Conservation (phyloP, 805 yeast genomes). For the Lipomyces mesembrius region DNA sequence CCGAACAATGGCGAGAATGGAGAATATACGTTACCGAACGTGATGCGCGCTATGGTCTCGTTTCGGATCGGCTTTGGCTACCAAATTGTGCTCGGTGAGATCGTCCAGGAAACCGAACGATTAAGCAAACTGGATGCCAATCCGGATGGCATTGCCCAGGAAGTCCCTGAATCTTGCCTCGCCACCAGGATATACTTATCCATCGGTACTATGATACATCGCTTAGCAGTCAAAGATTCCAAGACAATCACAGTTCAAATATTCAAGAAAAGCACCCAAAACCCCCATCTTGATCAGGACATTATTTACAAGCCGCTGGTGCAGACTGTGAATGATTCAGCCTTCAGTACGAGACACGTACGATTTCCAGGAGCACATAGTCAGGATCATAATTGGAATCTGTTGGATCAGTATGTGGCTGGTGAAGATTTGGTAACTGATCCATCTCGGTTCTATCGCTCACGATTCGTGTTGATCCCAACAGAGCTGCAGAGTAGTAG, state of each 20-base stretch:
- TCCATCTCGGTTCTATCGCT: constrained; percentile 61
- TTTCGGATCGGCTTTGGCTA: constrained; percentile 83
- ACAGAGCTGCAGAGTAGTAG: constrained; percentile 63
- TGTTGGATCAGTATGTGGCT: constrained; percentile 86
- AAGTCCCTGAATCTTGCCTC: constrained; percentile 56
- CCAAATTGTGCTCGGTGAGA: constrained; percentile 80
- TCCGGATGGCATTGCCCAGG: constrained; percentile 57
- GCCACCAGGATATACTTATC: constrained; percentile 76
- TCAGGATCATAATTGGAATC: constrained; percentile 79
- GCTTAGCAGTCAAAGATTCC: constrained; percentile 73
- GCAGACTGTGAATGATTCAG: constrained; percentile 77
- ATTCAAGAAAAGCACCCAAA: constrained; percentile 47
- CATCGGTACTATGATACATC: constrained; percentile 81
- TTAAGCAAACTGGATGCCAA: constrained; percentile 53
- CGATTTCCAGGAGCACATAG: constrained; percentile 55
- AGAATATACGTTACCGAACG: constrained; percentile 58
- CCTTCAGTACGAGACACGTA: constrained; percentile 61
- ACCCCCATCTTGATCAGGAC: constrained; percentile 28
- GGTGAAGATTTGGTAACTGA: constrained; percentile 75
- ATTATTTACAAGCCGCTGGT: constrained; percentile 58
- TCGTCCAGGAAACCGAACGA: constrained; percentile 65
- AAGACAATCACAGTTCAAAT: constrained; percentile 77
- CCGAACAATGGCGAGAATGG: constrained; percentile 52
- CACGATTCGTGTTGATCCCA: constrained; percentile 86
- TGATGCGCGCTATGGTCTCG: constrained; percentile 86